Base-by-base conservation (phyloP, 345 rosid genomes). In the Citropsis articulata region DNA sequence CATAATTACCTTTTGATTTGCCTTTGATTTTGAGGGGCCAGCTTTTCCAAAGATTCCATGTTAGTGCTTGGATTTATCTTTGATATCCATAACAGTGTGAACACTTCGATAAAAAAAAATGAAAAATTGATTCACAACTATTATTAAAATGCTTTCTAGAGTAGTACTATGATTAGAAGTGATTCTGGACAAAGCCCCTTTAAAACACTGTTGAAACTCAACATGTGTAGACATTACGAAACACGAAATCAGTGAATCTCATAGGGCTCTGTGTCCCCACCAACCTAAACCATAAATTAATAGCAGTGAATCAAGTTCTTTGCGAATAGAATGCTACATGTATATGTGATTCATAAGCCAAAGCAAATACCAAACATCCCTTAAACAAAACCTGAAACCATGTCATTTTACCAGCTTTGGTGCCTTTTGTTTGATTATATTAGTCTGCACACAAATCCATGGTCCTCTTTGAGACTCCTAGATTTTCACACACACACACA, bases 21-120 rank as follows among this genome's bases (percentile, higher is more conserved):
- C 53, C 31, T 74, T 42, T 45, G 60, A 75, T 28, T 75, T 75
- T 28, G 74, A 40, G 4, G 4, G 48, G 61, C 40, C 77, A 45
- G 28, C 69, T 75, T 42, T 64, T 36, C 50, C 12, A 45, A 75
- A 30, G 27, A 45, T 75, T 63, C 77, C 40, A 75, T 22, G 10
- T 2, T 40, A 61, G 67, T 27, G 77, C 4, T 27, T 62, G 56
- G 50, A 10, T 45, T 13, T 13, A 45, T 10, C 21, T 69, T 24
- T 68, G 12, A 24, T 68, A 42, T 72, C 31, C 18, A 35, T 35
- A 48, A 71, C 27, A 18, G 40, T 50, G 27, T 0, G 48, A 38
- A 24, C 40, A 6, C n/a, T 13, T 12, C 8, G 24, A 36, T 5
- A 7, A n/a, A 16, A 7, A n/a, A 16, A 57, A 36, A 35, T 22